phyloP scores from a whole-genome alignment of 345 rosid species.

The Salix purpurea region DNA sequence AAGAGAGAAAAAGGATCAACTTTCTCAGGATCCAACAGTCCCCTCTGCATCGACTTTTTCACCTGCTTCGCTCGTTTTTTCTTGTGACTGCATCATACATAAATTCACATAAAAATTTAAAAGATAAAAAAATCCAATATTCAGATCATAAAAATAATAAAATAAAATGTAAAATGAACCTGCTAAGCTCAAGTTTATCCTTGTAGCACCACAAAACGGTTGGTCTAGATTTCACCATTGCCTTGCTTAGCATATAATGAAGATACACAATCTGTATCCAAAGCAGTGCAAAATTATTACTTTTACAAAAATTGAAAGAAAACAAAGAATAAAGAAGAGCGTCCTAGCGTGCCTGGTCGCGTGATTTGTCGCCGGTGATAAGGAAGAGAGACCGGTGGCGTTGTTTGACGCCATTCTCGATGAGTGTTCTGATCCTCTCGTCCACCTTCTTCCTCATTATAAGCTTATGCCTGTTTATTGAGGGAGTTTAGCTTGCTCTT shows the following conservation, averaged over 20 bases:
- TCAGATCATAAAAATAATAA: neutral
- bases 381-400: slow-evolving; percentile 89
- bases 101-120: neutral
- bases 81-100: slow-evolving; percentile 62
- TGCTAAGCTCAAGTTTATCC: slow-evolving; percentile 95
- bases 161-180: slow-evolving; percentile 39
- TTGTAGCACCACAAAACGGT: slow-evolving; percentile 90
- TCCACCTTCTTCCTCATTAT: slow-evolving; percentile 98
- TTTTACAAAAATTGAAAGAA: neutral
- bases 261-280: slow-evolving; percentile 76
- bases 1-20: slow-evolving; percentile 88
- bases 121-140: neutral
- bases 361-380: slow-evolving; percentile 92
- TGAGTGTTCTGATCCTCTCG: slow-evolving; percentile 82
- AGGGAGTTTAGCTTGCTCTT: neutral
- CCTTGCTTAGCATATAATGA: slow-evolving; percentile 76
- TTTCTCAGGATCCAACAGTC: slow-evolving; percentile 84
- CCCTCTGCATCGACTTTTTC: slow-evolving; percentile 79
- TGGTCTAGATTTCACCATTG: slow-evolving; percentile 65
- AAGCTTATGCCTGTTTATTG: neutral
- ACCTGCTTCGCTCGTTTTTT: slow-evolving; percentile 82
- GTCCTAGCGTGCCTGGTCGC: slow-evolving; percentile 60
- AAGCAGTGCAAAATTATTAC: neutral
- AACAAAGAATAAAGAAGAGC: neutral
- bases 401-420: slow-evolving; percentile 81